phyloP scores from a whole-genome alignment of 2,329 filamentous ascomycete species.

The Pseudohalonectria lignicola region DNA sequence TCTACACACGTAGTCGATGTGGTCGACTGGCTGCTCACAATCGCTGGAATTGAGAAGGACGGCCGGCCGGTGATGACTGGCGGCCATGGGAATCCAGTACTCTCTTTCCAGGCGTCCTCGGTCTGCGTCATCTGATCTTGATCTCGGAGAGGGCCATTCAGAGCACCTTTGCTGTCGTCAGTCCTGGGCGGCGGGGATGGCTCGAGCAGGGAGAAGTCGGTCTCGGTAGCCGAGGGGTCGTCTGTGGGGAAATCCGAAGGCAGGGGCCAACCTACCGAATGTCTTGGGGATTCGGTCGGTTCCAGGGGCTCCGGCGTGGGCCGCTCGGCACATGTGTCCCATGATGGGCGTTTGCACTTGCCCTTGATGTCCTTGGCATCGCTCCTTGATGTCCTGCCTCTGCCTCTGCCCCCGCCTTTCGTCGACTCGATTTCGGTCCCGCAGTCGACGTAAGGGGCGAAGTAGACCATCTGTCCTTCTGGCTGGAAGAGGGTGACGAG shows the following conservation, averaged over 20 bases:
- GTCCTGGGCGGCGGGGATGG: too few relatives aligned
- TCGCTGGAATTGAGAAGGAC: too few relatives aligned
- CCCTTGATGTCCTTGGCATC: background rate
- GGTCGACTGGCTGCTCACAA: too few relatives aligned
- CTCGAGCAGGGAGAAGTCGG: too few relatives aligned
- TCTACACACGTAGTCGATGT: background rate
- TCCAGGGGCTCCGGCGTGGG: slow-evolving; percentile 1
- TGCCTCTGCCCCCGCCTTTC: too few relatives aligned
- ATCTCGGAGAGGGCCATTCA: too few relatives aligned
- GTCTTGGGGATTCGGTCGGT: background rate
- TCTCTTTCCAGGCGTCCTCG: too few relatives aligned
- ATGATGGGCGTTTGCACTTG: background rate
- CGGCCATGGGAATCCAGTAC: too few relatives aligned
- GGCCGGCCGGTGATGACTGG: too few relatives aligned
- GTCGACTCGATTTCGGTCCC: slow-evolving; percentile 1
- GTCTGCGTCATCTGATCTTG: background rate
- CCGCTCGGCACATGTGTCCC: slow-evolving; percentile 1
- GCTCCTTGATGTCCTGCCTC: too few relatives aligned
- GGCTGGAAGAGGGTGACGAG: slow-evolving; percentile 3
- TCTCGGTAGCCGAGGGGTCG: background rate
- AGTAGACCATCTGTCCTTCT: background rate
- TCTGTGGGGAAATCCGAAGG: background rate
- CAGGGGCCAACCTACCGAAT: background rate
- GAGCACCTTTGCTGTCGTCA: too few relatives aligned
- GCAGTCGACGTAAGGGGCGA: slow-evolving; percentile 2